Conservation (phyloP, 192 early-diverging fungal species). For the Umbelopsis vinacea region DNA sequence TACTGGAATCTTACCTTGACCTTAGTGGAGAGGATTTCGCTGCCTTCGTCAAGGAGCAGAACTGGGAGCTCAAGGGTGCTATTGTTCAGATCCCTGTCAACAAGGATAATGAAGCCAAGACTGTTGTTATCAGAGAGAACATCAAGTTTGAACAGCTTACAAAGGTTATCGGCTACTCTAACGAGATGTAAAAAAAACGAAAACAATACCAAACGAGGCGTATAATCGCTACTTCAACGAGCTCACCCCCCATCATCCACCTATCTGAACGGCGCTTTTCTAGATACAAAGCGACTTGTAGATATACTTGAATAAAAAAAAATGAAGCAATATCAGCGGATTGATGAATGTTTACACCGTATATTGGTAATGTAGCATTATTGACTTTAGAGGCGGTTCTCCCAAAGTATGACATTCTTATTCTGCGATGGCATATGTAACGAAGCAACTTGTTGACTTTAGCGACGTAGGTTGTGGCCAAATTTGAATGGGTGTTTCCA, state of each 20-base stretch:
- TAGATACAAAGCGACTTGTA: slow-evolving; percentile 18
- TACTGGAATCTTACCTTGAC: slow-evolving; percentile 68
- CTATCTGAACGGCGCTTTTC: slow-evolving; percentile 12
- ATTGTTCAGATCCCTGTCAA: slow-evolving; percentile 78
- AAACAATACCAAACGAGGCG: slow-evolving; percentile 4
- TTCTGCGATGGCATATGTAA: no score
- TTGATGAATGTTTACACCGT: no score
- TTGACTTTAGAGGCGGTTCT: no score
- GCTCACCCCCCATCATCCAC: not conserved
- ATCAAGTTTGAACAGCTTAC: slow-evolving; percentile 81
- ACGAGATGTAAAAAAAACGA: slow-evolving; percentile 39
- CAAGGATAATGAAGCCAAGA: slow-evolving; percentile 85
- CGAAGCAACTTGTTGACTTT: no score
- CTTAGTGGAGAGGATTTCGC: slow-evolving; percentile 69
- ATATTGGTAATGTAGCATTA: no score
- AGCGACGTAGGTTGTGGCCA: no score
- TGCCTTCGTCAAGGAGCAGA: slow-evolving; percentile 58
- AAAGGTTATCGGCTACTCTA: slow-evolving; percentile 49
- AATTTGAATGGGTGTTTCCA: no score
- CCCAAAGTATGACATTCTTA: no score
- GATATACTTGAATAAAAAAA: slow-evolving; percentile 10
- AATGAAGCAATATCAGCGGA: not conserved
- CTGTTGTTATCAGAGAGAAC: slow-evolving; percentile 83
- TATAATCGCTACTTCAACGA: not conserved
- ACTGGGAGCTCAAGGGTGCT: slow-evolving; percentile 64